Percentiles rank a stretch among this genome's conserved stretches.
Evolutionary conservation across 129 eudicot genomes (phyloP).

Genomic region (Flaveria robusta): DNA sequence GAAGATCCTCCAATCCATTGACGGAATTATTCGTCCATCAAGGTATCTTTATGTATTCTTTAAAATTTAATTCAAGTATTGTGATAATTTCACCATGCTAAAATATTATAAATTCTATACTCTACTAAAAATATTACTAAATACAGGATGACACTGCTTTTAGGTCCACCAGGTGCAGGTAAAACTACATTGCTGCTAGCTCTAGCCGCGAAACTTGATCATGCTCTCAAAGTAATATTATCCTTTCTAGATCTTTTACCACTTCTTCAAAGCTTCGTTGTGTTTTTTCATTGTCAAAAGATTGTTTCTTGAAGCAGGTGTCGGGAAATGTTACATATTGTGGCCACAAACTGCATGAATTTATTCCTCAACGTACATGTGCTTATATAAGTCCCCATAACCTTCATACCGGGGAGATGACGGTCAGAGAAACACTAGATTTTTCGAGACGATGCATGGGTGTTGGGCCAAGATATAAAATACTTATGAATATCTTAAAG

Average conservation of each 20-base stretch:
- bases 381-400: conserved; percentile 53
- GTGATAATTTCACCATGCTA: neutral
- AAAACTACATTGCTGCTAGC: conserved; percentile 56
- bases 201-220: conserved; percentile 48
- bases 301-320: conserved; percentile 24
- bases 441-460: conserved; percentile 58
- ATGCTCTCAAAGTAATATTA: conserved; percentile 32
- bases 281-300: neutral
- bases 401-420: conserved; percentile 53
- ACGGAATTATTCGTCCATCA: conserved; percentile 25
- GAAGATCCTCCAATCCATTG: conserved; percentile 25
- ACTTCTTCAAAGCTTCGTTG: neutral
- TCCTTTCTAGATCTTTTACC: neutral
- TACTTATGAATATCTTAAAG: conserved; percentile 35
- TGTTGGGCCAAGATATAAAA: conserved; percentile 42
- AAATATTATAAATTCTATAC: no score
- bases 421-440: conserved; percentile 53
- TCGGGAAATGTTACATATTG: conserved; percentile 45
- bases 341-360: conserved; percentile 45
- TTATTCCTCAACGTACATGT: conserved; percentile 53
- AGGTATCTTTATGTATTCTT: neutral
- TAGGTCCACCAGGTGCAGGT: conserved; percentile 62
- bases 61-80: neutral
- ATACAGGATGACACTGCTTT: conserved; percentile 52
- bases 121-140: neutral